Evolutionary conservation across 2,329 filamentous ascomycete genomes (phyloP).

Genomic region (Talaromyces sp.): DNA sequence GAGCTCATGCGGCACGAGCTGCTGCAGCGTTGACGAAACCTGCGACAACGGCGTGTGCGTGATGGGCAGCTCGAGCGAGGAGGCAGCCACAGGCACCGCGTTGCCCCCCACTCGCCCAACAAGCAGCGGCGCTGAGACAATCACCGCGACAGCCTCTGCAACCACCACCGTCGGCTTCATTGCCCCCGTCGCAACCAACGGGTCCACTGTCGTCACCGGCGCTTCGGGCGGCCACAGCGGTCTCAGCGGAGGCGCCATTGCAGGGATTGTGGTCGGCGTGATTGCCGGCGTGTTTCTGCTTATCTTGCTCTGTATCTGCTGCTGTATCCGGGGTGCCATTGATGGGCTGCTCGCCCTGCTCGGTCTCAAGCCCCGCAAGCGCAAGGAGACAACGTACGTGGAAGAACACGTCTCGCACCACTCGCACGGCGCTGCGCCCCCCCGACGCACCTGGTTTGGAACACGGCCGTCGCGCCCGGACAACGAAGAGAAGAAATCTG

Average conservation of each 20-base stretch:
- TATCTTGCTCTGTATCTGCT: constrained; percentile 39
- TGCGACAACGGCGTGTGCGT: constrained; percentile 39
- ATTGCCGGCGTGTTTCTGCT: constrained; percentile 41
- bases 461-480: constrained; percentile 27
- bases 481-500: constrained; percentile 28
- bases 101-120: constrained; percentile 40
- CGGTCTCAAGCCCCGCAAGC: constrained; percentile 33
- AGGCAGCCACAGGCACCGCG: constrained; percentile 30
- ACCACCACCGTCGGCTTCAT: constrained; percentile 42
- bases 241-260: constrained; percentile 46
- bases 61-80: constrained; percentile 36
- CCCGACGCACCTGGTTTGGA: constrained; percentile 38
- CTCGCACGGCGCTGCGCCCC: constrained; percentile 22
- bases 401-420: constrained; percentile 35
- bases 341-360: constrained; percentile 38
- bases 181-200: constrained; percentile 40
- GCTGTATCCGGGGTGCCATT: constrained; percentile 38
- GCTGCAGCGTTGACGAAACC: constrained; percentile 40
- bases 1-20: constrained; percentile 38
- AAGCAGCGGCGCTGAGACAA: constrained; percentile 36
- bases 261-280: constrained; percentile 47
- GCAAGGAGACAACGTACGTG: constrained; percentile 33
- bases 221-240: constrained; percentile 25
- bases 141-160: constrained; percentile 36
- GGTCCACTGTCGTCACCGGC: constrained; percentile 29